Base-by-base conservation (phyloP, 805 yeast genomes). In the Starmerella floricola region DNA sequence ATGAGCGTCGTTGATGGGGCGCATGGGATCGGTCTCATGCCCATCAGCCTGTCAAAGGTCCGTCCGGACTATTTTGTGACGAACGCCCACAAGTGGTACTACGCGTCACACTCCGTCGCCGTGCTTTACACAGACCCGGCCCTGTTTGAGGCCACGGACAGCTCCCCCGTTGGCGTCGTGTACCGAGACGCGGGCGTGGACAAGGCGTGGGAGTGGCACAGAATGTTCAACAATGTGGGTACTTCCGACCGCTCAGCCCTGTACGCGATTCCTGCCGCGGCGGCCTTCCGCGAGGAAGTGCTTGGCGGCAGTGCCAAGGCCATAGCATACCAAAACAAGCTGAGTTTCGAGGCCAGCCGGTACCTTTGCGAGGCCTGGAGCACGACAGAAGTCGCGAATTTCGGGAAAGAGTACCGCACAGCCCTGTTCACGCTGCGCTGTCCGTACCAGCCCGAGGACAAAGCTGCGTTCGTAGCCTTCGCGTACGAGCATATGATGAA, bases 1-100 rank as follows among this genome's bases (percentile, higher is more conserved):
- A 46, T 76, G 35, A 72, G 82, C 3, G 58, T 77, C 33, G 68
- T 80, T 20, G 88, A 80, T 56, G 88, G 80, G 12, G 88, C 87
- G 4, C 88, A 80, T 54, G 71, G 74, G 1, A 64, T 74, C 28
- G 88, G 88, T 0, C 41, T 57, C 24, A 33, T 53, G 3, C 56
- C 55, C 2, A 41, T 61, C 15, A 42, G 51, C 19, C 34, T 62
- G 38, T 34, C 47, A 4, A 15, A 36, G 1, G 49, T 54, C 2
- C 59, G 67, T 41, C 82, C 85, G 0, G 85, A 78, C 52, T 79
- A 76, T 55, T 71, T 66, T 54, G 64, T 69, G 19, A 60, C 78
- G 17, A 80, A 79, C 52, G 61, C 79, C 16, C 87, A 80, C 63
- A 80, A 80, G 54, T 80, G 87, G 87, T 61, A 66, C 31, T 73